These are phyloP conservation scores for Flaveria ramosissima DNA, from an alignment of 129 eudicot genomes.

Conservation along the genomic window DNA sequence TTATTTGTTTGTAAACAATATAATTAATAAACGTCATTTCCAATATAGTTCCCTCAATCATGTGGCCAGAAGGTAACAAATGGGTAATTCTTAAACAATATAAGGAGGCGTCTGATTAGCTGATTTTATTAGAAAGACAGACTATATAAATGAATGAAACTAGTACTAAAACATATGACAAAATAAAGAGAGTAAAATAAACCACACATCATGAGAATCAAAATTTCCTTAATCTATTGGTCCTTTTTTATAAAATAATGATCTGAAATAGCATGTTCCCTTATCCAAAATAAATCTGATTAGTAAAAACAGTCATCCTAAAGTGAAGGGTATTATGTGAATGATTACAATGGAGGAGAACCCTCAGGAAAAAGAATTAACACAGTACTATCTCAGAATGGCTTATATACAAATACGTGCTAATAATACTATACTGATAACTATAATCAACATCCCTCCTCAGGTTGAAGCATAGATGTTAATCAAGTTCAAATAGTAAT, in stretches of 20 bases:
- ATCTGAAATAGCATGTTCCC: constrained; percentile 28
- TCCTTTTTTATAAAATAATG: constrained; percentile 23
- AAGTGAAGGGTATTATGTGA: not conserved
- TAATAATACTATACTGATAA: too few relatives aligned
- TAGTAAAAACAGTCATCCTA: not conserved
- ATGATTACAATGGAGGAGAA: too few relatives aligned
- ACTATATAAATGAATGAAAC: not conserved
- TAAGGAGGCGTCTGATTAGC: not conserved
- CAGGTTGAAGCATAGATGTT: too few relatives aligned
- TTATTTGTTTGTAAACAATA: constrained; percentile 1
- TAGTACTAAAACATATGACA: not conserved
- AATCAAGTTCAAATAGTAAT: too few relatives aligned
- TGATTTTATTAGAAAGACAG: not conserved
- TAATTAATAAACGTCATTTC: not conserved
- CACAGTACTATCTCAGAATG: too few relatives aligned
- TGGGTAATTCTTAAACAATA: constrained; percentile 10
- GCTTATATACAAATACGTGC: too few relatives aligned
- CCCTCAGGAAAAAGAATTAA: too few relatives aligned
- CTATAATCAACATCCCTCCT: too few relatives aligned
- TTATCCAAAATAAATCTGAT: not conserved
- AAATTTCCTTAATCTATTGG: not conserved
- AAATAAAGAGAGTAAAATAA: constrained; percentile 3
- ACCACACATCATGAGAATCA: not conserved
- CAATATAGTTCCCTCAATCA: constrained; percentile 2
- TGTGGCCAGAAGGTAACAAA: constrained; percentile 9